Evolutionary conservation across 352 stramenopile species (phyloP), one percentile per base, ranked within the genome.

Genomic region (Globisporangium uncinulatum): DNA sequence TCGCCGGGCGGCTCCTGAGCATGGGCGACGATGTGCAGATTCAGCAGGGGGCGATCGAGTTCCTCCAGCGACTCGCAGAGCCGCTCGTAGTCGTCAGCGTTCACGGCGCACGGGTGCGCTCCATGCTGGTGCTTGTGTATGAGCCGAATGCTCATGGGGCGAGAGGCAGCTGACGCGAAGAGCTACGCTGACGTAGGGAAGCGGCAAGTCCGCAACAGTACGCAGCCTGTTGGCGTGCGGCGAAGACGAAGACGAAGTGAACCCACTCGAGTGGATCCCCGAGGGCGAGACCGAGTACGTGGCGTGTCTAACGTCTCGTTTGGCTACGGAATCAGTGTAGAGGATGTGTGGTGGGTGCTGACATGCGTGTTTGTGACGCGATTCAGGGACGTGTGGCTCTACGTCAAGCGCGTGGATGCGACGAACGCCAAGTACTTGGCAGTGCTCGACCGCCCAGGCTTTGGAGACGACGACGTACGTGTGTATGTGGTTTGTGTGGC

Each of bases 371-470:
- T 5, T 60, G 15, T 48, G 10, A 6, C 19, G 21, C 11, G 8
- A 14, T 21, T 42, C 51, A 77, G 71, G 55, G 69, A 72, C 24
- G 83, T 83, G 46, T 87, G 79, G 74, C 55, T 93, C 43, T 93
- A 93, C 49, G 65, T 93, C n/a, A 84, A 83, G 64, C 57, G 67
- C 6, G 57, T 73, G 0, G 76, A 86, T 50, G 85, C 84, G 49
- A 66, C 73, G 11, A 86, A 79, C 48, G 80, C 74, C 29, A 88
- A 88, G 57, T 93, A 93, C 64, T 65, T 93, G 47, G 78, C 70
- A 14, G 64, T 89, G 19, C 67, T 93, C 42, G 77, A 89, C 31
- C 73, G 73, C 14, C 65, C 72, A 3, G 79, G 77, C 32, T 89
- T 84, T 54, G 58, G 62, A 31, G 42, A 48, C 65, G 61, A 76